Evolutionary conservation across 805 yeast species (phyloP), one percentile per base, ranked within the genome.

Genomic region (Metschnikowia colocasiae): DNA sequence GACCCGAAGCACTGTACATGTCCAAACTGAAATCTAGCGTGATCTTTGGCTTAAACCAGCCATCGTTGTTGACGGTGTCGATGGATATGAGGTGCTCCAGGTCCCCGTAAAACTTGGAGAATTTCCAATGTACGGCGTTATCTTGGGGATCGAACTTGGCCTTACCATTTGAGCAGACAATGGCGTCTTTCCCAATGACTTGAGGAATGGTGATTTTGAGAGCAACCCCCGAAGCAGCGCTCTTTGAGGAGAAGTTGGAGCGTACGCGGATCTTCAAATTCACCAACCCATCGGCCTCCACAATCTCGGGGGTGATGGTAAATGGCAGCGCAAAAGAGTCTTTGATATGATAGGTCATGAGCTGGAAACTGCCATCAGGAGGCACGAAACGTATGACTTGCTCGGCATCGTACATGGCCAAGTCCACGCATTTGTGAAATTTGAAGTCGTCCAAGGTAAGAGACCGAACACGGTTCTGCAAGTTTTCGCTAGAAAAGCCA

Each of bases 351-450:
- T 89, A 90, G 30, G 80, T 74, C 91, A 90, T 83, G 50, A 90
- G 75, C 63, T 88, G 92, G 61, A 88, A 87, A 43, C 81, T 80
- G 0, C 95, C 95, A 65, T 89, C 96, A 1, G 96, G 96, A 2
- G 96, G 96, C 10, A 82, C 72, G 54, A 90, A 89, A 39, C 76
- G 79, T 48, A 90, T 84, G 20, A 79, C 68, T 34, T 85, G 70
- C 22, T 83, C 82, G 18, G 73, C 60, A 51, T 86, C 89, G 63
- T 84, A 87, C 55, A 79, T 77, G 48, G 79, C 79, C 47, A 88
- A 70, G 51, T 83, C 81, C 22, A 89, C 96, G 64, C 96, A 87
- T 57, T 87, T 92, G 64, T 89, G 96, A 65, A 89, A 85, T 53
- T 85, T 87, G 56, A 87, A 82, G 62, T 89, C 95, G 55, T 85